Base-by-base conservation (phyloP, 2,329 filamentous ascomycete genomes). In the Nemania sp. region DNA sequence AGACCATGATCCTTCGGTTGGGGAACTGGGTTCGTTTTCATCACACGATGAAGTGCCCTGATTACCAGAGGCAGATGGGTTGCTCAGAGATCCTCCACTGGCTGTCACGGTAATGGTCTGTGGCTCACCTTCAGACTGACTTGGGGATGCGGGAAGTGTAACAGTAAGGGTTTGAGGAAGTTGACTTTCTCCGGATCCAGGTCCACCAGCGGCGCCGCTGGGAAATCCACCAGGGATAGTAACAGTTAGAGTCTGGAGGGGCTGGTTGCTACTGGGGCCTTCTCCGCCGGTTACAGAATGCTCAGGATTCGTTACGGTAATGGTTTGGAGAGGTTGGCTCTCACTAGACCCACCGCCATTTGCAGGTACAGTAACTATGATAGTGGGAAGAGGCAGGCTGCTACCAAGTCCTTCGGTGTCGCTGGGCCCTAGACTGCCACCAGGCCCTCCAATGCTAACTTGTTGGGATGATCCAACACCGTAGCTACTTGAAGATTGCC, bases 61-160 rank as follows among this genome's bases (percentile, higher is more conserved):
- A 18, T 13, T 51, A 12, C 51, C 52, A n/a, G 58, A 49, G 17
- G 57, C 61, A 12, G 45, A 17, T 6, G 51, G 34, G 18, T 57
- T 64, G 32, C 40, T 64, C 43, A 58, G 59, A 17, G 56, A 56
- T n/a, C 45, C 59, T 35, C 54, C 59, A 13, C 47, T 29, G 48
- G 62, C 62, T 21, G 64, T 66, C 13, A 66, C 17, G 9, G 64
- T 66, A 17, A 66, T 45, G 11, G 64, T 66, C 18, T 62, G 59
- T 9, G 53, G 64, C 45, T 57, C 54, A 13, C 60, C 61, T 45
- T 51, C 60, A 5, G 60, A 13, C 17, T 29, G 35, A 32, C 21
- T 40, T n/a, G 54, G 47, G 21, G 51, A 48, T 40, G 57, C 51
- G 5, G 63, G 61, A 13, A 65, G 11, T 42, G 63, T 65, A 34